Conservation (phyloP, 805 yeast genomes). For the Kockiozyma suomiensis region DNA sequence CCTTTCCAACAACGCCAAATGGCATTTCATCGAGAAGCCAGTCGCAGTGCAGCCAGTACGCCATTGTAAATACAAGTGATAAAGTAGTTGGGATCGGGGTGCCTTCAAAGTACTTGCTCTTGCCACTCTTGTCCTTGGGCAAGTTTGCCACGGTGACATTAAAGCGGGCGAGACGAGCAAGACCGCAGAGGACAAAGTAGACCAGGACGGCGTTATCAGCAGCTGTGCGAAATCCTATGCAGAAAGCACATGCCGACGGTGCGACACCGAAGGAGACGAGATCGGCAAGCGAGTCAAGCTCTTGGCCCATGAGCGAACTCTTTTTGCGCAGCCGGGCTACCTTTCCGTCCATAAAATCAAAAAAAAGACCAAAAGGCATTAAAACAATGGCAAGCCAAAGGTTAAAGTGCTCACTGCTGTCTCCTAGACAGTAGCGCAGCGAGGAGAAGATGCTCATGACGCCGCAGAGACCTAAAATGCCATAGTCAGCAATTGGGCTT, state of each 20-base stretch:
- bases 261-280: slow-evolving; percentile 88
- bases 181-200: slow-evolving; percentile 89
- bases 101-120: slow-evolving; percentile 91
- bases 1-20: slow-evolving; percentile 61
- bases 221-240: slow-evolving; percentile 85
- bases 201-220: slow-evolving; percentile 74
- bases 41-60: slow-evolving; percentile 59
- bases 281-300: slow-evolving; percentile 94
- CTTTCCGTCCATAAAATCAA: slow-evolving; percentile 95
- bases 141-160: slow-evolving; percentile 90
- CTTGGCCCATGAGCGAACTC: slow-evolving; percentile 94
- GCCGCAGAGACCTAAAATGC: slow-evolving; percentile 67
- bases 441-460: slow-evolving; percentile 88
- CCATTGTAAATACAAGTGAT: slow-evolving; percentile 72
- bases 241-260: slow-evolving; percentile 90
- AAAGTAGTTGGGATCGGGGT: slow-evolving; percentile 92
- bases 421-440: slow-evolving; percentile 70
- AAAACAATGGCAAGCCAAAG: slow-evolving; percentile 86
- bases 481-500: not conserved
- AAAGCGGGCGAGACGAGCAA: slow-evolving; percentile 91
- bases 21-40: slow-evolving; percentile 55
- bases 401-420: slow-evolving; percentile 58
- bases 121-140: slow-evolving; percentile 85
- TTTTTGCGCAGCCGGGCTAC: slow-evolving; percentile 94
- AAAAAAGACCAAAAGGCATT: slow-evolving; percentile 87